Conservation (phyloP, 169 alveolate species). For the Plasmodium relictum region DNA sequence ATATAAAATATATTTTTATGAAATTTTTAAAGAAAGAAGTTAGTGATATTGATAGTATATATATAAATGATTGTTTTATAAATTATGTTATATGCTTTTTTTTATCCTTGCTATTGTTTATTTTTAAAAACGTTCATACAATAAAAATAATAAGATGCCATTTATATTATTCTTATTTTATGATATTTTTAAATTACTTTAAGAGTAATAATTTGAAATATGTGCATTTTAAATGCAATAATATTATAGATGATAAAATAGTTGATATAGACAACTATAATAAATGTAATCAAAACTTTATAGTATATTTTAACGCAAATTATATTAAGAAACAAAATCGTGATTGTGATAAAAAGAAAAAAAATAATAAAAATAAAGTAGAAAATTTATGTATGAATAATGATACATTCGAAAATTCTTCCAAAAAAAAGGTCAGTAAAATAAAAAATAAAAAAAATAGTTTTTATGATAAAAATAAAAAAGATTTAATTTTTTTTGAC, state of each 20-base stretch:
- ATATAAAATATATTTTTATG: constrained; percentile 42
- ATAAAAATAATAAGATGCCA: constrained; percentile 39
- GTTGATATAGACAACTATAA: not conserved
- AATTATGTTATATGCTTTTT: constrained; percentile 37
- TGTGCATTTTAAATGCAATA: constrained; percentile 26
- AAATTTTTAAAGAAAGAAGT: constrained; percentile 24
- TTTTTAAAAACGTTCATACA: constrained; percentile 42
- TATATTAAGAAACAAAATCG: constrained; percentile 20
- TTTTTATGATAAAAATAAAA: not conserved
- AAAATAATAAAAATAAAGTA: constrained; percentile 3
- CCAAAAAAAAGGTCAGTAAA: not conserved
- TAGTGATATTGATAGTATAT: constrained; percentile 15
- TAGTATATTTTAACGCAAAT: constrained; percentile 32
- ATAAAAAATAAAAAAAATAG: not conserved
- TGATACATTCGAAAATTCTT: not conserved
- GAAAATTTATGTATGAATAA: not conserved
- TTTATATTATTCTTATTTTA: constrained; percentile 21
- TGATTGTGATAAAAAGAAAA: not conserved
- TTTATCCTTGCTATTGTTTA: constrained; percentile 12
- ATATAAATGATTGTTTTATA: constrained; percentile 62
- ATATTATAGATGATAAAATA: constrained; percentile 8
- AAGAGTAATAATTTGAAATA: constrained; percentile 18
- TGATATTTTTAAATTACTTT: constrained; percentile 10
- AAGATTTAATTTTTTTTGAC: constrained; percentile 7
- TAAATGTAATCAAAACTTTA: constrained; percentile 7